Base-by-base conservation (phyloP, 192 early-diverging fungal species). In the Podila verticillata region DNA sequence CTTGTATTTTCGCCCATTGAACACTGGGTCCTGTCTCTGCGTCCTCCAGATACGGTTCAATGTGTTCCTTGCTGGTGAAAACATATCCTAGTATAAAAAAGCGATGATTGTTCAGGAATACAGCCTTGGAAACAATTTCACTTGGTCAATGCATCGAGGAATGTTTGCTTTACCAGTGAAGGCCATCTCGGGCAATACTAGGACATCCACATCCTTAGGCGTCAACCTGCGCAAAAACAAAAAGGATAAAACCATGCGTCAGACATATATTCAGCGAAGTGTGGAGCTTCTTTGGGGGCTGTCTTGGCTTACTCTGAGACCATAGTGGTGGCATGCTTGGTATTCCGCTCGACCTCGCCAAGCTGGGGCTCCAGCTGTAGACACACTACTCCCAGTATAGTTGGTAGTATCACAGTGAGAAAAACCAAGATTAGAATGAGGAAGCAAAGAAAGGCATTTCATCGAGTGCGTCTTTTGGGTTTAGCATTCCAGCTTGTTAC, bases 161-260 rank as follows among this genome's bases (percentile, higher is more conserved):
- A 3, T 7, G 15, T 4, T 44, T 22, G 31, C 17, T 49, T n/a
- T 83, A 91, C 91, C 92, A 36, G 92, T 87, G 69, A 95, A 94
- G 6, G 88, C 87, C 90, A 96, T 87, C 73, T 96, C 94, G 5
- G 94, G 92, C 32, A 95, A 78, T 4, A 96, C 79, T 19, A 96
- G 68, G 19, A 94, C 68, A 73, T 93, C 91, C 2, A 93, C 86
- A 39, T 88, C 85, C 6, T 83, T 86, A 12, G 85, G 77, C 19
- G 78, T 57, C 66, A 81, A 83, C 47, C 89, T 90, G 74, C 49
- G 24, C 30, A 59, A 31, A 59, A 54, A 54, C 19, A 54, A 54
- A 22, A 54, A 5, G n/a, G 5, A 22, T 1, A 51, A 51, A 51
- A 51, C 49, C 19, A 54, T 22, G 6, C n/a, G 22, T 54, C 12